phyloP scores from a whole-genome alignment of 192 early-diverging fungal species.

The Cetraspora pellucida region DNA sequence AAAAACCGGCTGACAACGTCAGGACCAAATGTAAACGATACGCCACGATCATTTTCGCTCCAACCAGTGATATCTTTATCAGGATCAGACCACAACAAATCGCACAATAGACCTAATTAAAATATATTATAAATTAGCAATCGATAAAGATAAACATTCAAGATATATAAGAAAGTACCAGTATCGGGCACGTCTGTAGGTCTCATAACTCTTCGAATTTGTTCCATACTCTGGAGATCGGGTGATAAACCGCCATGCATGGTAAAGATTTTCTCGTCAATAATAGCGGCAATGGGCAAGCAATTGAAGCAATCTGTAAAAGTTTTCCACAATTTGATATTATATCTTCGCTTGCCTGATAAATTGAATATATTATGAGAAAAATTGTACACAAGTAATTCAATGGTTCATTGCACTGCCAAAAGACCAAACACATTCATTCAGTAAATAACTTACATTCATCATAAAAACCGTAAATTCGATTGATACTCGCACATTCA shows the following conservation, averaged over 20 bases:
- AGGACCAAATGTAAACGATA: constrained; percentile 94
- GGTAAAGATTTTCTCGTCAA: constrained; percentile 98
- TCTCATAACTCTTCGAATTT: constrained; percentile 95
- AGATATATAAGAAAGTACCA: constrained; percentile 52
- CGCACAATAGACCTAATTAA: constrained; percentile 79
- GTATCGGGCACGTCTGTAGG: constrained; percentile 98
- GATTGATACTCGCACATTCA: constrained; percentile 95
- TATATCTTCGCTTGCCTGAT: constrained; percentile 91
- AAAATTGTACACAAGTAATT: neutral
- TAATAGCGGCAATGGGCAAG: constrained; percentile 93
- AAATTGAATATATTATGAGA: constrained; percentile 1
- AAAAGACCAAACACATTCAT: neutral
- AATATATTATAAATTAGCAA: neutral
- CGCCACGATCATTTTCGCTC: constrained; percentile 97
- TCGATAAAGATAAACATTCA: neutral
- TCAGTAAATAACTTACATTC: constrained; percentile 69
- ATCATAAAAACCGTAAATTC: constrained; percentile 99
- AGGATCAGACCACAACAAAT: constrained; percentile 96
- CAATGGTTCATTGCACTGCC: neutral
- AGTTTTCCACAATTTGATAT: constrained; percentile 99
- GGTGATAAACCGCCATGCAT: constrained; percentile 99
- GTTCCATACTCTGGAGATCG: constrained; percentile 96
- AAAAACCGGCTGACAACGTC: constrained; percentile 92
- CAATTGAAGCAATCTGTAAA: constrained; percentile 99
- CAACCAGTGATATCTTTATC: constrained; percentile 96